These are phyloP conservation scores for Penicillium sp. DNA, from an alignment of 2,329 filamentous ascomycete genomes.

Conservation along the genomic window DNA sequence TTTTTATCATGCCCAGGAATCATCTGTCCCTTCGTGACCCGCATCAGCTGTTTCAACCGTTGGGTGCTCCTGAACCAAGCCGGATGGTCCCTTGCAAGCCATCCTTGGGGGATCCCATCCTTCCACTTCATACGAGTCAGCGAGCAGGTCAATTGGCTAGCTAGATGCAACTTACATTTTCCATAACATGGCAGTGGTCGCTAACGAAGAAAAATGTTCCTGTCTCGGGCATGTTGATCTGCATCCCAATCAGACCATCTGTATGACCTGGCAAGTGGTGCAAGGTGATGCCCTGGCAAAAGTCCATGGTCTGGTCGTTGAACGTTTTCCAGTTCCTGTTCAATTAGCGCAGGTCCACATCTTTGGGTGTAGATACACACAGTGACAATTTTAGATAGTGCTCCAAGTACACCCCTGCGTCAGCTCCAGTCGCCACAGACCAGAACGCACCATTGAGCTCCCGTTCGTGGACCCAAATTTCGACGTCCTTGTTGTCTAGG, in stretches of 20 bases:
- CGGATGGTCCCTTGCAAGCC: slow-evolving; percentile 20
- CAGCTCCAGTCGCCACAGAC: slow-evolving; percentile 20
- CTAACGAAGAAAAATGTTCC: slow-evolving; percentile 22
- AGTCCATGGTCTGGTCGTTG: slow-evolving; percentile 17
- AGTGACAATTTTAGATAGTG: slow-evolving; percentile 19
- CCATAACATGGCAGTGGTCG: slow-evolving; percentile 22
- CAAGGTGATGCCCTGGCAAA: slow-evolving; percentile 22
- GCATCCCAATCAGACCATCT: slow-evolving; percentile 19
- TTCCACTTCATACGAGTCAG: slow-evolving; percentile 14
- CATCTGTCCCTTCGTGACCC: slow-evolving; percentile 17
- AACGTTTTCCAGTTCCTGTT: slow-evolving; percentile 21
- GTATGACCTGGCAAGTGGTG: slow-evolving; percentile 20
- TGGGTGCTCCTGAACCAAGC: slow-evolving; percentile 23
- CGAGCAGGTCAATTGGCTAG: neutral
- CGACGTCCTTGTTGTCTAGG: slow-evolving; percentile 12
- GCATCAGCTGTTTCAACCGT: slow-evolving; percentile 17
- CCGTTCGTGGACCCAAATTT: slow-evolving; percentile 22
- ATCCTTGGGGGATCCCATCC: slow-evolving; percentile 21
- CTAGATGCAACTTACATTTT: slow-evolving; percentile 12
- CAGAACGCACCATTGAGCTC: slow-evolving; percentile 18
- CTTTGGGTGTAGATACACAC: neutral
- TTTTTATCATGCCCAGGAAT: slow-evolving; percentile 20
- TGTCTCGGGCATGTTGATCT: slow-evolving; percentile 18
- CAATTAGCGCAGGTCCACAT: neutral
- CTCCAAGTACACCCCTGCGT: slow-evolving; percentile 18